Percentiles rank a stretch among this genome's conserved stretches.
These are phyloP conservation scores for Helotiales sp. DNA, from an alignment of 2,329 filamentous ascomycete genomes.

Conservation along the genomic window DNA sequence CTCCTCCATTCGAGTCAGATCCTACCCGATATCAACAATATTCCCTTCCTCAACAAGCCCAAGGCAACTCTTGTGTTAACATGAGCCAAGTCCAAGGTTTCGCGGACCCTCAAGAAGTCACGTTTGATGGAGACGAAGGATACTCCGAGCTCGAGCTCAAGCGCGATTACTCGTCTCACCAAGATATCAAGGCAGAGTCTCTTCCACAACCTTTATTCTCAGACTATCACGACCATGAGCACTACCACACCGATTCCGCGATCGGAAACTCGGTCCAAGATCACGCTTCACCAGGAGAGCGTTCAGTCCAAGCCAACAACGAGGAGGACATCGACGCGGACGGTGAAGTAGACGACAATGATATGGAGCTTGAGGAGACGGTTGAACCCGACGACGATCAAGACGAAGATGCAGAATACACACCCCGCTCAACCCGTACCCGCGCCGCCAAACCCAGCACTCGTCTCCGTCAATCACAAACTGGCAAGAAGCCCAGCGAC, in stretches of 20 bases:
- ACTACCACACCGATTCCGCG: background rate
- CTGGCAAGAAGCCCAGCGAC: background rate
- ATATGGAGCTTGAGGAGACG: too few species aligned
- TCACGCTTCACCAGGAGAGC: constrained; percentile 19
- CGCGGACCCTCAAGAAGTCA: constrained; percentile 24
- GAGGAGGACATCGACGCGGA: constrained; percentile 19
- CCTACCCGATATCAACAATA: constrained; percentile 1
- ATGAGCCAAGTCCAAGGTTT: constrained; percentile 31
- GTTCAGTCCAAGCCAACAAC: background rate
- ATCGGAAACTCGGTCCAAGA: constrained; percentile 29
- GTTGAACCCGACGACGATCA: constrained; percentile 8
- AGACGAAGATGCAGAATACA: constrained; percentile 29
- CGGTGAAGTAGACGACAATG: constrained; percentile 7
- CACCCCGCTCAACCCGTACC: constrained; percentile 17
- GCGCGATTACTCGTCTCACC: constrained; percentile 16
- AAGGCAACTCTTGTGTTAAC: constrained; percentile 23
- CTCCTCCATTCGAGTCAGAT: background rate
- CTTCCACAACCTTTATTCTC: background rate
- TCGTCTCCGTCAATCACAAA: too few species aligned
- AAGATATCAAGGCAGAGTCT: background rate
- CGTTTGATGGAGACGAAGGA: constrained; percentile 21
- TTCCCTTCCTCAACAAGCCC: background rate
- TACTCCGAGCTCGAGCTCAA: constrained; percentile 20
- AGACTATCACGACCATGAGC: too few species aligned
- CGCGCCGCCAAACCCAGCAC: too few species aligned